These are phyloP conservation scores for Globisporangium carolinianum DNA, from an alignment of 352 stramenopile species.

Conservation along the genomic window DNA sequence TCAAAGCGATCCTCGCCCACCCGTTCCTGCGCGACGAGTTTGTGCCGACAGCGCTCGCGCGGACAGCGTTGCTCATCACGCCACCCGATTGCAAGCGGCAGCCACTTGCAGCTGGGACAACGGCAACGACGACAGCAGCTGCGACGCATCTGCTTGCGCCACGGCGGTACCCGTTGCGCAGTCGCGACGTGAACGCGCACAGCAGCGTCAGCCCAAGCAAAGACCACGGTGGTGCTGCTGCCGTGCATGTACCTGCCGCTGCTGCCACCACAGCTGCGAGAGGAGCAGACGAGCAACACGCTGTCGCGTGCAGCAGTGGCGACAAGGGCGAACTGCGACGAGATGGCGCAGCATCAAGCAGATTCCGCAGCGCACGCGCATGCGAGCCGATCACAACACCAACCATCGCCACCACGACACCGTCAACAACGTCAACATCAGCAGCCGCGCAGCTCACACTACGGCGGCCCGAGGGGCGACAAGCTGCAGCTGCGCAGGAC, in stretches of 20 bases:
- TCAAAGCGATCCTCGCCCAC: conserved; percentile 73
- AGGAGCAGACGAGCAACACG: conserved; percentile 5
- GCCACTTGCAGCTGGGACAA: neutral
- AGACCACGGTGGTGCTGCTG: neutral
- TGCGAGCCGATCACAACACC: neutral
- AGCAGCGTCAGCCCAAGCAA: conserved; percentile 2
- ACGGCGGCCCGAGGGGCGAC: conserved; percentile 1
- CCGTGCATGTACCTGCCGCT: neutral
- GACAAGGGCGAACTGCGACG: conserved; percentile 4
- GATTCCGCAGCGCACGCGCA: neutral
- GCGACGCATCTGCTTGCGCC: conserved; percentile 12
- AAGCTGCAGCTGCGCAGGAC: conserved; percentile 8
- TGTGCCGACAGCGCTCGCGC: conserved; percentile 44
- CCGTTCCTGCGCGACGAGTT: conserved; percentile 66
- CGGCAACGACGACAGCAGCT: neutral
- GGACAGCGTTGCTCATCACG: conserved; percentile 61
- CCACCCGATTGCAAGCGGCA: conserved; percentile 48
- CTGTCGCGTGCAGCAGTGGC: neutral
- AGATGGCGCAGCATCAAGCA: conserved; percentile 1
- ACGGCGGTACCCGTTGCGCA: conserved; percentile 28
- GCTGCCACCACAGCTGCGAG: no score
- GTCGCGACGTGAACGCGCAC: conserved; percentile 24
- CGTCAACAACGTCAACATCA: no score
- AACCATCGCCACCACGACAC: no score
- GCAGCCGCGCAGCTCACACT: neutral